Percentiles rank a stretch among this genome's conserved stretches.
These are phyloP conservation scores for Lumnitzera littorea DNA, from an alignment of 345 rosid species.

Conservation along the genomic window DNA sequence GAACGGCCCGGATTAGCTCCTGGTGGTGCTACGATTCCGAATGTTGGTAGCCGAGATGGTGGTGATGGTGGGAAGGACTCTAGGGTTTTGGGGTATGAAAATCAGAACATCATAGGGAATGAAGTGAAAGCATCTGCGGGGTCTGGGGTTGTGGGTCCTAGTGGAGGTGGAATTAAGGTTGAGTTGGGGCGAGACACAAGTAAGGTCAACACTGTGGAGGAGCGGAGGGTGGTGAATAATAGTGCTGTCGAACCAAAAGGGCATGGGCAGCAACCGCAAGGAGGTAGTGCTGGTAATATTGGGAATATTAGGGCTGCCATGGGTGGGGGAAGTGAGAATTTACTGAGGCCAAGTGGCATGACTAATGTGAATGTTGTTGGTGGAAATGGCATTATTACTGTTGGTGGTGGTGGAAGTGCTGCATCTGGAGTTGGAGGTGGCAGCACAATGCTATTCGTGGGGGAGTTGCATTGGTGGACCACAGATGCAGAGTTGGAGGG, in stretches of 20 bases:
- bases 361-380: conserved; percentile 20
- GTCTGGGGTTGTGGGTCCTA: conserved; percentile 10
- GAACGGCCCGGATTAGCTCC: conserved; percentile 11
- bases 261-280: conserved; percentile 11
- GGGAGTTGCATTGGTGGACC: conserved; percentile 95
- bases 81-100: conserved; percentile 22
- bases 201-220: conserved; percentile 27
- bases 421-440: conserved; percentile 17
- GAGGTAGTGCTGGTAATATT: conserved; percentile 11
- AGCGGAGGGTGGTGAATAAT: conserved; percentile 22
- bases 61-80: conserved; percentile 24
- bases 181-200: conserved; percentile 41
- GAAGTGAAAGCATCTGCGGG: conserved; percentile 25
- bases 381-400: conserved; percentile 4
- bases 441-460: conserved; percentile 62
- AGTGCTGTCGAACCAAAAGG: conserved; percentile 13
- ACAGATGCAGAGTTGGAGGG: conserved; percentile 77
- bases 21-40: conserved; percentile 24
- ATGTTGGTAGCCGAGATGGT: conserved; percentile 25
- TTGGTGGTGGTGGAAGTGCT: conserved; percentile 9
- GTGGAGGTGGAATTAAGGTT: conserved; percentile 54
- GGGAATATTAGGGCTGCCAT: conserved; percentile 7
- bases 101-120: conserved; percentile 26
- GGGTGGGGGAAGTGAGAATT: conserved; percentile 23
- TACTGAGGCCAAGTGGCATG: conserved; percentile 30